These are phyloP conservation scores for Eremothecium coryli DNA, from an alignment of 1,139 yeast genomes.

Conservation along the genomic window DNA sequence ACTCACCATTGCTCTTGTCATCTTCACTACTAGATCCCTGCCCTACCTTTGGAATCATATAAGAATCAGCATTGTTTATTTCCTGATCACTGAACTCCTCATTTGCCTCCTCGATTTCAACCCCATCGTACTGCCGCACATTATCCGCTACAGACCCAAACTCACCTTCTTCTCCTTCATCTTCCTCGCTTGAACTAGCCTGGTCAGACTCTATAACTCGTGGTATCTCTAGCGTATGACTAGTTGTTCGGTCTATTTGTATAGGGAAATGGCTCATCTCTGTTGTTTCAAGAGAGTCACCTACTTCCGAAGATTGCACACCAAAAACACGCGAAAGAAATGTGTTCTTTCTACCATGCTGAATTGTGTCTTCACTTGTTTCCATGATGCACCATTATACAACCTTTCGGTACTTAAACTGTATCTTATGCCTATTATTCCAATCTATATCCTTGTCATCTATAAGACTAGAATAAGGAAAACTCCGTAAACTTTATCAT, in stretches of 20 bases:
- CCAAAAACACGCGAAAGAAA: conserved; percentile 36
- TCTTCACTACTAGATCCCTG: conserved; percentile 11
- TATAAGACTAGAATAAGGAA: no score
- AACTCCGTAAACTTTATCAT: no score
- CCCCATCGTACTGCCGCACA: conserved; percentile 6
- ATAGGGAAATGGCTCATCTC: conserved; percentile 22
- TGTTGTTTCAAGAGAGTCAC: conserved; percentile 21
- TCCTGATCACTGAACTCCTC: conserved; percentile 7
- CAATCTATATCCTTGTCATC: no score
- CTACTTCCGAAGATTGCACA: conserved; percentile 29
- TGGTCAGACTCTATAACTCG: conserved; percentile 29
- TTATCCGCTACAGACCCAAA: conserved; percentile 5
- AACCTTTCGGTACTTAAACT: no score
- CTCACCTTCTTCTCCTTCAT: conserved; percentile 9
- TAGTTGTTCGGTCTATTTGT: conserved; percentile 7
- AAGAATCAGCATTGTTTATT: conserved; percentile 3
- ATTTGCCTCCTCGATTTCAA: conserved; percentile 5
- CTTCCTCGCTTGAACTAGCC: conserved; percentile 18
- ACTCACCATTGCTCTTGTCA: conserved; percentile 6
- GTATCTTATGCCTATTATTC: no score
- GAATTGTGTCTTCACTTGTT: conserved; percentile 8
- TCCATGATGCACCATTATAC: conserved; percentile 7
- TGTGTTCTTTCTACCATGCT: conserved; percentile 25
- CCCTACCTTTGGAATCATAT: conserved; percentile 11
- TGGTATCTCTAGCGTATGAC: conserved; percentile 12